Evolutionary conservation across 805 yeast genomes (phyloP), one percentile per base, ranked within the genome.

Genomic region (Wickerhamiella occidentalis): DNA sequence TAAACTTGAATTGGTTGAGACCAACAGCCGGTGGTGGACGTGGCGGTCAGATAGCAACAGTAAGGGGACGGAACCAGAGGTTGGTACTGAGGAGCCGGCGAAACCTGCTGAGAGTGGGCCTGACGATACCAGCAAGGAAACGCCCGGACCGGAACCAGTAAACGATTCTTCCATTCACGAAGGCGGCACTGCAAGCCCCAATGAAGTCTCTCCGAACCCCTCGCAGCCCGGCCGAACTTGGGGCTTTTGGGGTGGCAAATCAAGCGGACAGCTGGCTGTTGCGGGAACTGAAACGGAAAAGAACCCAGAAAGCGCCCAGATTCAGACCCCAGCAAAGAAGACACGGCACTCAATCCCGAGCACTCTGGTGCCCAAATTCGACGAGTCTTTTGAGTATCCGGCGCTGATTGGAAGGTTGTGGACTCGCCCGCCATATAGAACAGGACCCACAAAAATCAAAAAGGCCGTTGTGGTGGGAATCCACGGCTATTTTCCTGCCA

Each of bases 401-500:
- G 46, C 64, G 9, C 11, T 36, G 12, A 17, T 56, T 23, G 28
- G 51, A 12, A 40, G 52, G 44, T 33, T 59, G 4, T 53, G 58
- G 30, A 52, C 43, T 41, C 29, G 26, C 49, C 51, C 13, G 37
- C 47, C 59, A 54, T 63, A 51, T 38, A 54, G 63, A 7, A 46
- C 54, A 1, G 13, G 52, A 15, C 62, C 64, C 1, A 42, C 51
- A 1, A 48, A 44, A 6, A 51, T 77, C 33, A 75, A 76, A 51
- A 77, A 79, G 54, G 84, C 84, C 0, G 73, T 90, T 26, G 82
- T 92, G 30, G 78, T 90, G 51, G 98, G 98, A 0, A 88, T 90
- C 1, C 98, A 90, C 67, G 98, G 98, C 0, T 90, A 88, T 60
- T 90, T 92, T 68, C 98, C 98, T 0, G 83, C 86, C 1, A 77